phyloP scores from a whole-genome alignment of 768 basidiomycete species.

The Russula abietina region DNA sequence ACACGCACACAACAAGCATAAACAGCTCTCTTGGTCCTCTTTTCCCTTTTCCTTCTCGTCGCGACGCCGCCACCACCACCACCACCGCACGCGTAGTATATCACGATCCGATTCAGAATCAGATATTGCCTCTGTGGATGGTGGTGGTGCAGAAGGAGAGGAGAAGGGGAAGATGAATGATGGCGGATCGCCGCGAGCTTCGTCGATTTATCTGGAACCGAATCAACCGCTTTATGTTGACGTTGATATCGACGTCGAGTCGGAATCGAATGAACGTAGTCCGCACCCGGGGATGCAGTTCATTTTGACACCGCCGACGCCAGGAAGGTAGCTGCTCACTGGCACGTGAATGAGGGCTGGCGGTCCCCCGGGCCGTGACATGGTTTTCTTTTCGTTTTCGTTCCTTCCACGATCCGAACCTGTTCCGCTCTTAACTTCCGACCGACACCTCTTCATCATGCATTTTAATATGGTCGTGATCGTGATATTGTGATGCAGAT shows the following conservation, averaged over 20 bases:
- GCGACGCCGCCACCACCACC: background rate
- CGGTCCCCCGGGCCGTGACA: too few species aligned
- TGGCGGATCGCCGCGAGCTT: background rate
- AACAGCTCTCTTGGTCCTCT: background rate
- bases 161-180: background rate
- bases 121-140: background rate
- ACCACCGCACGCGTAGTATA: background rate
- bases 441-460: background rate
- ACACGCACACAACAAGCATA: background rate
- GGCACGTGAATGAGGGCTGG: too few species aligned
- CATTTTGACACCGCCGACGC: constrained; percentile 22
- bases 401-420: too few species aligned
- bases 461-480: background rate
- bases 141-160: background rate
- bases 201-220: constrained; percentile 17
- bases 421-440: background rate
- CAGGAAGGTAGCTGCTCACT: constrained; percentile 4
- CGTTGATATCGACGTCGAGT: constrained; percentile 10
- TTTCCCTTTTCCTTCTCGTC: background rate
- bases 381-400: too few species aligned
- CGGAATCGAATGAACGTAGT: constrained; percentile 1
- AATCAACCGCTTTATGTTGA: constrained; percentile 22
- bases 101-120: background rate
- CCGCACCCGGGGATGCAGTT: constrained; percentile 15
- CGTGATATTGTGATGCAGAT: background rate